Conservation (phyloP, 345 rosid species). For the Microthlaspi erraticum region DNA sequence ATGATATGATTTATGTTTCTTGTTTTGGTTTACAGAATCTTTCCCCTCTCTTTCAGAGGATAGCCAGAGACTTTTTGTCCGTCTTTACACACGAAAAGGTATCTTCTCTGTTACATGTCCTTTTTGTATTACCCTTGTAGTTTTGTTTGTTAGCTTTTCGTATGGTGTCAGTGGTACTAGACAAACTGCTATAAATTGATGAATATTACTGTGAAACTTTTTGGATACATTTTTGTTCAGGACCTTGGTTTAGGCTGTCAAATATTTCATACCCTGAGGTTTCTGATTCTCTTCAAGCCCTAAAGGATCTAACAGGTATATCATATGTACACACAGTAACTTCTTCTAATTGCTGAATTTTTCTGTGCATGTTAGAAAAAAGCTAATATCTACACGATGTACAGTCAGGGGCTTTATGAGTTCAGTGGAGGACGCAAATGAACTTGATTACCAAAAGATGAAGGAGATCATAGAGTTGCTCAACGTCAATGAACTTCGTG, state of each 20-base stretch:
- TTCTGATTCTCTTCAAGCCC: constrained; percentile 57
- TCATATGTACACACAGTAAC: constrained; percentile 2
- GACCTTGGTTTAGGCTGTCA: constrained; percentile 89
- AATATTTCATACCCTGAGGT: constrained; percentile 74
- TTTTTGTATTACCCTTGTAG: constrained; percentile 6
- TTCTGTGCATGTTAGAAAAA: constrained; percentile 22
- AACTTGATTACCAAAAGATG: constrained; percentile 50
- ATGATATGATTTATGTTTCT: constrained; percentile 26
- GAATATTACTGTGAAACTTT: constrained; percentile 10
- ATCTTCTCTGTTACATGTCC: not conserved
- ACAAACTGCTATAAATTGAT: not conserved
- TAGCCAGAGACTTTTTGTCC: constrained; percentile 86
- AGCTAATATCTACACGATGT: constrained; percentile 32
- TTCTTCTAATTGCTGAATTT: not conserved
- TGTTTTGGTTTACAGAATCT: constrained; percentile 62
- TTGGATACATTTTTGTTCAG: constrained; percentile 42
- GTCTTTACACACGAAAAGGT: constrained; percentile 92
- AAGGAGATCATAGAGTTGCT: constrained; percentile 62
- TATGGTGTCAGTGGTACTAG: constrained; percentile 7
- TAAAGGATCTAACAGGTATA: constrained; percentile 73
- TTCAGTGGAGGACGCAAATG: constrained; percentile 49
- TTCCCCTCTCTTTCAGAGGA: constrained; percentile 64
- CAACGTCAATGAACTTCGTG: constrained; percentile 69
- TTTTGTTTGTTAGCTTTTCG: constrained; percentile 1
- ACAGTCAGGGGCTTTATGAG: constrained; percentile 64